phyloP scores from a whole-genome alignment of 2,329 filamentous ascomycete genomes.

The Scleromitrula shiraiana region DNA sequence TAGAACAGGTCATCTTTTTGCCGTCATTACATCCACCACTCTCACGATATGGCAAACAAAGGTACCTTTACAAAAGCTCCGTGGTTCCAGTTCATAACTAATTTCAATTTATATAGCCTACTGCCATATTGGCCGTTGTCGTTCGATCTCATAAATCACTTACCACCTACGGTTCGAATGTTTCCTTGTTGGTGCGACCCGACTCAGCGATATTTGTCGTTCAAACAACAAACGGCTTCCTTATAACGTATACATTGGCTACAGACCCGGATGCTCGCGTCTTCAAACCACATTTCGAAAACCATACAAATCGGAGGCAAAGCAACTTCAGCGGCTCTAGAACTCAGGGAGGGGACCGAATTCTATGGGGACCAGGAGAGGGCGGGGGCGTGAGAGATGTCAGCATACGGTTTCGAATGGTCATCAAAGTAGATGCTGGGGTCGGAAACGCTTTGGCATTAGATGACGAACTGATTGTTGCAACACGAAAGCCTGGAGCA shows the following conservation, averaged over 20 bases:
- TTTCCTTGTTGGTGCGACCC: conserved; percentile 76
- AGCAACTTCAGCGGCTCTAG: conserved; percentile 49
- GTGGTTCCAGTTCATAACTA: background rate
- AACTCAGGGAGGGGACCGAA: conserved; percentile 44
- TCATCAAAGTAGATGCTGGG: conserved; percentile 94
- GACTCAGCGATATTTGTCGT: conserved; percentile 90
- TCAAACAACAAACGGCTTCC: conserved; percentile 74
- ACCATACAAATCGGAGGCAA: conserved; percentile 55
- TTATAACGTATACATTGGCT: conserved; percentile 90
- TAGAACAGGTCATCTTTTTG: conserved; percentile 74
- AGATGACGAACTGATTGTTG: conserved; percentile 87
- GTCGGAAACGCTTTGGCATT: conserved; percentile 82
- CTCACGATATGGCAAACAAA: conserved; percentile 97
- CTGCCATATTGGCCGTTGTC: conserved; percentile 77
- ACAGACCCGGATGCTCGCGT: conserved; percentile 75
- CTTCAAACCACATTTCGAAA: conserved; percentile 74
- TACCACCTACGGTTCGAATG: conserved; percentile 75
- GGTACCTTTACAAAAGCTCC: conserved; percentile 40
- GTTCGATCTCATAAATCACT: conserved; percentile 75
- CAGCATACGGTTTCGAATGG: conserved; percentile 89
- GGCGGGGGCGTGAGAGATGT: conserved; percentile 76
- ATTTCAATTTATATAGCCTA: conserved; percentile 55
- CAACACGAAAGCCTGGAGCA: conserved; percentile 85
- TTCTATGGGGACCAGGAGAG: conserved; percentile 71
- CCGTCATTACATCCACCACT: conserved; percentile 74